These are phyloP conservation scores for Leavenworthia alabamica DNA, from an alignment of 345 rosid genomes.

Conservation along the genomic window DNA sequence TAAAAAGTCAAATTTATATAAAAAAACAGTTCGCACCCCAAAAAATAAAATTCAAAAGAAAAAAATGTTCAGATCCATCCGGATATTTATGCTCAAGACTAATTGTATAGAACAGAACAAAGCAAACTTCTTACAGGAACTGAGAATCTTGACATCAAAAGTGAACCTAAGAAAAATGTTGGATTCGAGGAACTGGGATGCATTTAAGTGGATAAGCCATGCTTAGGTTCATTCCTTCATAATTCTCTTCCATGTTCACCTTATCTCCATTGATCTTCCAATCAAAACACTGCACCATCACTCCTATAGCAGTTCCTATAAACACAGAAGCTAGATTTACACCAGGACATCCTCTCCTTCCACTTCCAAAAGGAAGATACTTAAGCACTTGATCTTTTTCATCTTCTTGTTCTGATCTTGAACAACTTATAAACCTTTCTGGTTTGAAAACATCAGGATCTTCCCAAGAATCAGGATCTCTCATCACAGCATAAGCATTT, in stretches of 20 bases:
- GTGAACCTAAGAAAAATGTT: not conserved
- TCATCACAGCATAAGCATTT: constrained; percentile 49
- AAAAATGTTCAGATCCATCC: no score
- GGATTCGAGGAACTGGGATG: not conserved
- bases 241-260: constrained; percentile 12
- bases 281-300: constrained; percentile 23
- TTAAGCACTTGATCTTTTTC: constrained; percentile 46
- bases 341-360: constrained; percentile 62
- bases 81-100: no score
- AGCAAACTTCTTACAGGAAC: constrained; percentile 3
- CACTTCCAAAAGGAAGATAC: constrained; percentile 51
- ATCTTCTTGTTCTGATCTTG: not conserved
- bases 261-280: constrained; percentile 36
- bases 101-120: not conserved
- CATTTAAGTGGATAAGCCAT: not conserved
- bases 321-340: constrained; percentile 30
- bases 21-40: no score
- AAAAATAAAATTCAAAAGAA: no score
- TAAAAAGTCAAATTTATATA: no score
- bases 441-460: constrained; percentile 44
- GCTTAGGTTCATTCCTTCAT: not conserved
- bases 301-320: not conserved
- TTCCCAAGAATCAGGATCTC: constrained; percentile 53
- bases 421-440: constrained; percentile 38
- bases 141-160: not conserved